These are phyloP conservation scores for Cornus controversa DNA, from an alignment of 148 eudicot genomes.

Conservation along the genomic window DNA sequence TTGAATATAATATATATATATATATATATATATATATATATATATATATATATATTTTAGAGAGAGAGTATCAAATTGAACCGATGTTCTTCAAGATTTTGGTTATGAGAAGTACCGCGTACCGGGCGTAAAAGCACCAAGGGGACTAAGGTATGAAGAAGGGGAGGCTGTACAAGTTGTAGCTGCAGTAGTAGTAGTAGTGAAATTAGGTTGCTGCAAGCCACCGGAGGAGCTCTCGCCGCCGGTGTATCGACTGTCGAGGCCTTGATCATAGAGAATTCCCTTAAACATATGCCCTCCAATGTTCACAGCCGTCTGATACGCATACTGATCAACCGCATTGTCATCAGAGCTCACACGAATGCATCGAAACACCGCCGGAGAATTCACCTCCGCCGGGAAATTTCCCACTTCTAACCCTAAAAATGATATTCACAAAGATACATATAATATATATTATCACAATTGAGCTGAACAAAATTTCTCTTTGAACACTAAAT, in stretches of 20 bases:
- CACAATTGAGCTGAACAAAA: not conserved
- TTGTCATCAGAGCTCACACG: conserved; percentile 62
- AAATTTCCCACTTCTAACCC: conserved; percentile 45
- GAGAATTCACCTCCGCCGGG: conserved; percentile 56
- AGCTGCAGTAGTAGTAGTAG: conserved; percentile 21
- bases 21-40: not conserved
- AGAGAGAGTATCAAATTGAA: not conserved
- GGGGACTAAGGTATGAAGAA: conserved; percentile 39
- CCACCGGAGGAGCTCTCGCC: conserved; percentile 43
- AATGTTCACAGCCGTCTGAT: conserved; percentile 64
- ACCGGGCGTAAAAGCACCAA: conserved; percentile 52
- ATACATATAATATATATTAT: not conserved
- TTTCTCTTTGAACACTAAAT: not conserved
- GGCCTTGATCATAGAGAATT: conserved; percentile 78
- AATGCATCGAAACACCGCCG: conserved; percentile 62
- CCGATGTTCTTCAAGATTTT: conserved; percentile 23
- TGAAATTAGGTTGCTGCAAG: conserved; percentile 22
- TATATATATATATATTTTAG: too few species aligned
- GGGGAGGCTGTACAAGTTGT: conserved; percentile 29
- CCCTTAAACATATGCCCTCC: conserved; percentile 84
- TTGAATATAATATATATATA: not conserved
- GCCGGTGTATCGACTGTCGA: conserved; percentile 15
- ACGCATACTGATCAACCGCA: conserved; percentile 69
- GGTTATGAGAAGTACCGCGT: conserved; percentile 69
- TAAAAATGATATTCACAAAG: conserved; percentile 6